These are phyloP conservation scores for Nidula niveotomentosa DNA, from an alignment of 1,284 basidiomycete species.

Conservation along the genomic window DNA sequence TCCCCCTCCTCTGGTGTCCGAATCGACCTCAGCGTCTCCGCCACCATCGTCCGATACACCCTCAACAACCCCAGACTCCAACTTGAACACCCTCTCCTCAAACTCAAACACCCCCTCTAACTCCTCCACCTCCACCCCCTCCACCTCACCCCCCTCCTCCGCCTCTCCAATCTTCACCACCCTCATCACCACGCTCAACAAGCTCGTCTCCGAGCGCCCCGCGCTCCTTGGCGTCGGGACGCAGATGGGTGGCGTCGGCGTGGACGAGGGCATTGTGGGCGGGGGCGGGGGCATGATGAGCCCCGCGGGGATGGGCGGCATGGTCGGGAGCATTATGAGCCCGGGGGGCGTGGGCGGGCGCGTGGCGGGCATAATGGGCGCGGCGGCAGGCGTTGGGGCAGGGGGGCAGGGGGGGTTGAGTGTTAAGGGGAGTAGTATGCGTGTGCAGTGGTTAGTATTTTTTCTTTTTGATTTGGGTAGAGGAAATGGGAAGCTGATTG, in stretches of 20 bases:
- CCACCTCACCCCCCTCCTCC: constrained; percentile 43
- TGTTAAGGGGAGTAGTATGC: constrained; percentile 77
- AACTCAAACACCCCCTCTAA: too few relatives aligned
- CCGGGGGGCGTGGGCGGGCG: constrained; percentile 76
- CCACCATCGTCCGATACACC: too few relatives aligned
- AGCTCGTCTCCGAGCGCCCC: constrained; percentile 87
- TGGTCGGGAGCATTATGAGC: constrained; percentile 63
- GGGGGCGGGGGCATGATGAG: constrained; percentile 21
- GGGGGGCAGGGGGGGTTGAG: constrained; percentile 22
- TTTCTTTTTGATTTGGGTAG: too few relatives aligned
- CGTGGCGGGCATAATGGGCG: constrained; percentile 35
- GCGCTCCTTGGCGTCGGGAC: constrained; percentile 75
- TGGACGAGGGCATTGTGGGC: constrained; percentile 39
- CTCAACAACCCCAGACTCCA: too few relatives aligned
- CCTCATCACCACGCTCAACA: constrained; percentile 81
- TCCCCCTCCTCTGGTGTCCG: too few relatives aligned
- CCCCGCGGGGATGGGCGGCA: constrained; percentile 30
- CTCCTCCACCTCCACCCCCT: too few relatives aligned
- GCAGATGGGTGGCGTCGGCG: constrained; percentile 80
- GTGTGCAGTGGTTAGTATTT: constrained; percentile 73
- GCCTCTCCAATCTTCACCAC: constrained; percentile 76
- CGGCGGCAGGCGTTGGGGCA: constrained; percentile 16
- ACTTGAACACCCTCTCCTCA: too few relatives aligned
- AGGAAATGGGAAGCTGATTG: background rate
- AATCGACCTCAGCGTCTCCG: too few relatives aligned